Evolutionary conservation across 139 green algal species (phyloP).

Genomic region (Chlorella sorokiniana): DNA sequence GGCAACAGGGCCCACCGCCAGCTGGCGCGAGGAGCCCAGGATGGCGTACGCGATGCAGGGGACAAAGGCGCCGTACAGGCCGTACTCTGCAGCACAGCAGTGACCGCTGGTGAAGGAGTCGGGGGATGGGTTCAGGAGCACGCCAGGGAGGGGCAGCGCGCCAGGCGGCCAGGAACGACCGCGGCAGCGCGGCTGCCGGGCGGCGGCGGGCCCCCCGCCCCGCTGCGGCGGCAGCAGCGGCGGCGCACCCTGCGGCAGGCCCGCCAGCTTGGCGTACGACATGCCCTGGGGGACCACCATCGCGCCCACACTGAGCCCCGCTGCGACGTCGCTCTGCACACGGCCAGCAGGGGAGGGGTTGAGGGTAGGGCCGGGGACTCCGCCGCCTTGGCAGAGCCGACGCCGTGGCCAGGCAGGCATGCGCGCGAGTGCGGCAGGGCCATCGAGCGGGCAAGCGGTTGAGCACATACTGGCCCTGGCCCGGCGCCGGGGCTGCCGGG

Average conservation of each 20-base stretch:
- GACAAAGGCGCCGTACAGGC: conserved; percentile 86
- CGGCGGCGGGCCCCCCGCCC: too few species aligned
- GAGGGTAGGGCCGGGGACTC: not conserved
- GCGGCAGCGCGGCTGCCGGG: not conserved
- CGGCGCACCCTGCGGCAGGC: conserved; percentile 59
- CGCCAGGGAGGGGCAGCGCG: not conserved
- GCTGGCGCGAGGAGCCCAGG: conserved; percentile 73
- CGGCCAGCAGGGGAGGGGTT: too few species aligned
- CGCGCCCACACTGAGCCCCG: conserved; percentile 72
- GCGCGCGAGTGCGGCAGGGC: not conserved
- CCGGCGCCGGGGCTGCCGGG: not conserved
- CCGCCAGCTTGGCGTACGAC: conserved; percentile 76
- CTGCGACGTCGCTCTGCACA: conserved; percentile 67
- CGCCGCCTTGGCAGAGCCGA: too few species aligned
- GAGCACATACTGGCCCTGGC: not conserved
- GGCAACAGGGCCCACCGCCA: conserved; percentile 76
- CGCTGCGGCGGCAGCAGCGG: too few species aligned
- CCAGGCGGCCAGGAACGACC: not conserved
- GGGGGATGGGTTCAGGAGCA: not conserved
- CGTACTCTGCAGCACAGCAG: conserved; percentile 5
- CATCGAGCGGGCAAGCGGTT: not conserved
- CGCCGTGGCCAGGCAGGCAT: not conserved
- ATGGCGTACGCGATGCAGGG: conserved; percentile 79
- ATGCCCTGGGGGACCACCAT: conserved; percentile 74
- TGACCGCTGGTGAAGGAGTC: not conserved